A percentile compares a stretch with the other conserved stretches of the same genome.
phyloP scores from a whole-genome alignment of 192 early-diverging fungal genomes.

The Martensiomyces pterosporus region DNA sequence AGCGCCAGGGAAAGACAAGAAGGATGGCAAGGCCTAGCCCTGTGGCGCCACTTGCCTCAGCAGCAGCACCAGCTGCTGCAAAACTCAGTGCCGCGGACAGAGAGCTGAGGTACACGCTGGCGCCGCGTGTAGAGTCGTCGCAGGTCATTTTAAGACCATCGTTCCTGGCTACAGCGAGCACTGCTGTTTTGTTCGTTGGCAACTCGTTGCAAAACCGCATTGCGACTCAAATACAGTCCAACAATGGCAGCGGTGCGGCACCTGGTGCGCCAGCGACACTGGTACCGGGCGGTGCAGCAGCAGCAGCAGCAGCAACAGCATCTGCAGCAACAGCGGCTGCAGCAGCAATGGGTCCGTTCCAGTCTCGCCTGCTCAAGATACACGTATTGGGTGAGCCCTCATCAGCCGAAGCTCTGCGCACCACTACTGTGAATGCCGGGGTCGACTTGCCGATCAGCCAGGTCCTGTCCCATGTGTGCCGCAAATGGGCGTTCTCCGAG shows the following conservation, averaged over 20 bases:
- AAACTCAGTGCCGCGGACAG: too few species aligned
- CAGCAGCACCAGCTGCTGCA: background rate
- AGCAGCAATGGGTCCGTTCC: conserved; percentile 3
- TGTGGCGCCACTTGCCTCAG: background rate
- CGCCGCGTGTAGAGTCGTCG: background rate
- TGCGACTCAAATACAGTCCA: too few species aligned
- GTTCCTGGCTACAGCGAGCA: background rate
- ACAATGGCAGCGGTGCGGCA: background rate
- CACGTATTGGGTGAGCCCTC: conserved; percentile 20
- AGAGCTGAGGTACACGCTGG: background rate
- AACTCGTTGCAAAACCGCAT: too few species aligned
- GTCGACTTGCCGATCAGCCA: conserved; percentile 69
- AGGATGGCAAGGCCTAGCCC: conserved; percentile 37
- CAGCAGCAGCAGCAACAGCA: too few species aligned
- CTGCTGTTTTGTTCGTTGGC: background rate
- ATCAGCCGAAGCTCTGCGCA: conserved; percentile 71
- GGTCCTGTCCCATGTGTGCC: conserved; percentile 81
- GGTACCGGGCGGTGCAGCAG: background rate
- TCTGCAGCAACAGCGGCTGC: background rate
- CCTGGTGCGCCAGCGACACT: conserved; percentile 7
- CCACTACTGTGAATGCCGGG: conserved; percentile 80
- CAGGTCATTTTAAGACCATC: background rate
- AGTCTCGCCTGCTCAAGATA: conserved; percentile 25
- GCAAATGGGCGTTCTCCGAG: conserved; percentile 80
- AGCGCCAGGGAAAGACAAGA: conserved; percentile 35